Base-by-base conservation (phyloP, 345 rosid genomes). In the Gossypium mustelinum region DNA sequence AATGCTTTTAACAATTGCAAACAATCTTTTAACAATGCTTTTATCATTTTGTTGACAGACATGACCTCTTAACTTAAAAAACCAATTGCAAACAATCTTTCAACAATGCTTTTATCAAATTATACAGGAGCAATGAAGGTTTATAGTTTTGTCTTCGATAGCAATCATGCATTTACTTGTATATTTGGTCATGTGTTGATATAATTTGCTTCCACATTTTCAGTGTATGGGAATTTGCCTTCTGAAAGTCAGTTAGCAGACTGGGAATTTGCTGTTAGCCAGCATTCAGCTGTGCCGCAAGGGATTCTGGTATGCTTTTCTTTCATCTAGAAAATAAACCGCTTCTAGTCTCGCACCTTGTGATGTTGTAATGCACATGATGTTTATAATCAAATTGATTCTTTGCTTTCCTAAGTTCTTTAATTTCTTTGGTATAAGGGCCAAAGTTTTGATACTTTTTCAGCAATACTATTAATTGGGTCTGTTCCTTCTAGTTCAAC, bases 241-340 rank as follows among this genome's bases (percentile, higher is more conserved):
- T 86, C 97, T 70, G 78, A 87, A 80, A 77, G 79, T 75, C 94
- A 91, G 83, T 80, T 95, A 71, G 94, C 96, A 57, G 97, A 93
- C 80, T 95, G 99, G 99, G 96, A 95, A 79, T 95, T 95, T 79
- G 85, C 97, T 8, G 79, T 95, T 81, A 82, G 93, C 79, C 98
- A 95, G 77, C 98, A 95, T 85, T 95, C 99, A 55, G 99, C 99
- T 58, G 96, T 93, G 57, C 99, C 99, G 0, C 97, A 91, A 83
- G 96, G 94, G 77, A 78, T 95, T 74, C 79, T 95, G 90, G 99
- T 95, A 65, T 7, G 81, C 11, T 34, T 80, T 73, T 70, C 63
- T 81, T 60, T 58, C 56, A 34, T 75, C 54, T 24, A 48, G 48
- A 29, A 20, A 60, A 44, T 18, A 29, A 54, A 39, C 73, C 43